Base-by-base conservation (phyloP, 2,329 filamentous ascomycete species). In the Orbilia javanica region DNA sequence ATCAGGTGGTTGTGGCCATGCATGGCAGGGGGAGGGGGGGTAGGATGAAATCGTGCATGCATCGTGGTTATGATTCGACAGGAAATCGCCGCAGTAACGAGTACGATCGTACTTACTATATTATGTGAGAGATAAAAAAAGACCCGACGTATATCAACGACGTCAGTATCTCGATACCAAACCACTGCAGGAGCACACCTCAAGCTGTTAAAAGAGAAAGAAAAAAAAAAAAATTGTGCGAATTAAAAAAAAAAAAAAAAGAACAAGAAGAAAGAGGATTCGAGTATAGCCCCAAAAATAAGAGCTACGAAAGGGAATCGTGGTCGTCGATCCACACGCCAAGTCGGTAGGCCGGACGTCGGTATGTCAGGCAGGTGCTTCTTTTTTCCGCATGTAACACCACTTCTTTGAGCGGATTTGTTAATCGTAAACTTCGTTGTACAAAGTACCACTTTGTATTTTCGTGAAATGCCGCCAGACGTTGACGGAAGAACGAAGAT, bases 371-470 rank as follows among this genome's bases (percentile, higher is more conserved):
- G 55, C 34, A 60, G 55, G 55, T 60, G 27, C 55, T 20, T 50
- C 46, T 50, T 25, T 25, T 39, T 42, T 42, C n/a, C 34, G 55
- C 34, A 36, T 39, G 31, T 36, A 29, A 50, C 46, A 50, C 46
- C 55, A 42, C 55, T 13, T 25, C n/a, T 18, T 60, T 25, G 52
- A 69, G 39, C 52, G 44, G 44, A 48, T 48, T 48, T n/a, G n/a
- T 48, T 48, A 46, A 71, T 77, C 73, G 73, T 77, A 67, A n/a
- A 34, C 73, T 71, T 77, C 66, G 73, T 77, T 22, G 67, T 44
- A 76, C 65, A 76, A 65, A 68, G 48, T 65, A 62, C 42, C 60
- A 46, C 69, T 66, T 64, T 39, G 72, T 70, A 44, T 70, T 76
- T 57, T 76, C 72, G 72, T 70, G 50, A 69, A 22, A 34, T 46